Evolutionary conservation across 2,329 filamentous ascomycete genomes (phyloP), one percentile per base, ranked within the genome.

Genomic region (Juglanconis oblonga): DNA sequence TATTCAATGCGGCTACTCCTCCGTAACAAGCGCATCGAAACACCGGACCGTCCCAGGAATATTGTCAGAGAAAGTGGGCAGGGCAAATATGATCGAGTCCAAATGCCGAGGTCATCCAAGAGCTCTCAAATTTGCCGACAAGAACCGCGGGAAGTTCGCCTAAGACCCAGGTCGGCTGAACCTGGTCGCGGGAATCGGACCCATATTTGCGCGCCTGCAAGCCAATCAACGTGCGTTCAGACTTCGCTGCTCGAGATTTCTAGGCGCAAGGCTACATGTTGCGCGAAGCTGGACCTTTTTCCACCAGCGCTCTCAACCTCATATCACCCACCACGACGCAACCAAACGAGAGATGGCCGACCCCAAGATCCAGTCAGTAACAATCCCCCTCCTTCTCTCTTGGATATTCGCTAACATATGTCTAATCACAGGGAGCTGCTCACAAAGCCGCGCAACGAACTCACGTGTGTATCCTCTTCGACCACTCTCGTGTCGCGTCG

Each of bases 361-460:
- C 74, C 76, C 84, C 67, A 90, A 91, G 79, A 89, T 91, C 59
- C 87, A 90, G 88, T 91, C 76, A 67, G 84, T 73, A 59, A 47
- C 57, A 49, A 1, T 24, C 45, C 14, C 24, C 59, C 52, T 49
- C 52, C 49, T 57, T 32, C 35, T 32, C 29, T 24, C 44, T 17
- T 36, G 36, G 6, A 61, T 36, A 63, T 61, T 58, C 17, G n/a
- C 60, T 55, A 24, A 35, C 54, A 50, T 44, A 64, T 63, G 45
- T 61, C 73, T 78, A 70, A 77, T 67, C 17, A 52, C 73, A 96
- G 92, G 78, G 92, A 97, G 76, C 87, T 97, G 71, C 86, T 96
- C 66, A 88, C 85, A 75, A 97, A 97, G 84, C 88, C 91, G 66
- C 91, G 92, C 77, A 87, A 83, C 71, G 93, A 97, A 74, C 89